These are phyloP conservation scores for Arctostaphylos glauca DNA, from an alignment of 148 eudicot genomes.

Conservation along the genomic window DNA sequence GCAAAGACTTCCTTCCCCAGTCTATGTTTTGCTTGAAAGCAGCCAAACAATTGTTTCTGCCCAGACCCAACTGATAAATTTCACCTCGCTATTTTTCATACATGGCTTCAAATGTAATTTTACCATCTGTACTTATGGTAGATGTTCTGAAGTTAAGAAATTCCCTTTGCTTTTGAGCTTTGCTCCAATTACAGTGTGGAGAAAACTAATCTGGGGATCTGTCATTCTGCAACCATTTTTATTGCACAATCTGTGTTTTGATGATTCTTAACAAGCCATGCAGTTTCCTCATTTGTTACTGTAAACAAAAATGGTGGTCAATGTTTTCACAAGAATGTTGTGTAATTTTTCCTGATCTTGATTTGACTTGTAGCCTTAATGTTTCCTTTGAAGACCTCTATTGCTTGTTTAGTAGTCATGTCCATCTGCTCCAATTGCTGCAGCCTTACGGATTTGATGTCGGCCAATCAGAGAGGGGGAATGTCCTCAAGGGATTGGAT, in stretches of 20 bases:
- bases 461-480: slow-evolving; percentile 88
- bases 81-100: no score
- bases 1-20: no score
- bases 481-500: slow-evolving; percentile 84
- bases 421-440: slow-evolving; percentile 16
- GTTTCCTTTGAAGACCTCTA: no score
- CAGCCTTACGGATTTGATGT: slow-evolving; percentile 98
- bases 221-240: neutral
- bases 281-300: neutral
- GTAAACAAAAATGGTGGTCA: neutral
- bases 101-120: no score
- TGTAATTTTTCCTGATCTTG: neutral
- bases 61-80: no score
- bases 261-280: neutral
- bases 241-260: neutral
- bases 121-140: no score
- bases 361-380: no score
- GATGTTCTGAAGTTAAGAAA: no score
- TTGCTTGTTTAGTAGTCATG: neutral
- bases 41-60: no score
- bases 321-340: neutral
- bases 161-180: neutral
- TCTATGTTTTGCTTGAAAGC: no score
- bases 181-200: neutral
- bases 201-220: neutral